Evolutionary conservation across 169 alveolate genomes (phyloP), one percentile per base, ranked within the genome.

Genomic region (Babesia divergens): DNA sequence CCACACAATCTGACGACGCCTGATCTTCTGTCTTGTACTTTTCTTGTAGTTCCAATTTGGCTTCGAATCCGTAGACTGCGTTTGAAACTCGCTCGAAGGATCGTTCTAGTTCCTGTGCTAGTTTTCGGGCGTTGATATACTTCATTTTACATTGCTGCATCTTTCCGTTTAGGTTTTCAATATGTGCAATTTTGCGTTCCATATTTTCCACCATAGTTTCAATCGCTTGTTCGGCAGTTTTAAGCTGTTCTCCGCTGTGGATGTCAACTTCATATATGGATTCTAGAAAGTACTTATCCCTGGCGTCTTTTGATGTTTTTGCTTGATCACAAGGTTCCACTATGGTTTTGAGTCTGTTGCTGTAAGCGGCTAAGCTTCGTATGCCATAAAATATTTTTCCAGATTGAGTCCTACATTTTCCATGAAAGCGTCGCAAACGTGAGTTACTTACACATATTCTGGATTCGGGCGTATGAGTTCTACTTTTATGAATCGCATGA

Each of bases 271-370:
- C 93, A 20, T 92, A 80, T 6, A 93, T 95, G 46, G 90, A 89
- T 53, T 92, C 92, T 46, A 93, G 80, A 55, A 93, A 93, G 60
- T 83, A 93, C 74, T 93, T 93, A 62, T 93, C 97, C 49, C 97
- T 74, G 6, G 97, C 96, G 54, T 93, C 97, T 31, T 82, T 86
- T 24, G 96, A 65, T 35, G 51, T 47, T 46, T 90, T 91, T 5
- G 94, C 94, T 24, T 64, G 79, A n/a, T 84, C 89, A 56, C 97
- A 93, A 26, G 87, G 86, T 65, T 90, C 94, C 43, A 93, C 96
- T 6, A 92, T 88, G n/a, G 96, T 84, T 62, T 89, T 91, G 28
- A 93, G 91, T 42, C 93, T 84, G 62, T 91, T 91, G 67, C 94
- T 87, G 64, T 72, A 85, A 22, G 86, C 84, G 49, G 92, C 84